These are phyloP conservation scores for Neocallimastix lanati DNA, from an alignment of 192 early-diverging fungal genomes.

Conservation along the genomic window DNA sequence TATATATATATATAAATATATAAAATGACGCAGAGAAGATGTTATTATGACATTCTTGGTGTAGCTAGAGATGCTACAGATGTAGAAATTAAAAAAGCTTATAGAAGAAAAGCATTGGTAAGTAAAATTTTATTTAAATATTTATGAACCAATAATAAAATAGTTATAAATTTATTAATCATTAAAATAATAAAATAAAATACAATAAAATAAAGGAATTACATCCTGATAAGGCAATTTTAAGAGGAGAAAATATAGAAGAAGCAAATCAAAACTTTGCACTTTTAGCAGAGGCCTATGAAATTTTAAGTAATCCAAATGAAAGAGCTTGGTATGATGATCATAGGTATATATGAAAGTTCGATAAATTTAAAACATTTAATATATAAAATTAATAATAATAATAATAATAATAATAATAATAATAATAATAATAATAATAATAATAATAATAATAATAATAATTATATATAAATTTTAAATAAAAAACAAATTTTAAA, in stretches of 20 bases:
- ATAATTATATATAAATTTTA: too few relatives aligned
- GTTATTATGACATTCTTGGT: constrained; percentile 79
- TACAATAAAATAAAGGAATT: neutral
- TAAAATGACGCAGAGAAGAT: constrained; percentile 34
- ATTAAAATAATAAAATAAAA: too few relatives aligned
- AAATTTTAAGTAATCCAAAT: constrained; percentile 76
- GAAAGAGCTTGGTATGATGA: constrained; percentile 74
- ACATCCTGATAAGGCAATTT: constrained; percentile 2
- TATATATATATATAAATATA: too few relatives aligned
- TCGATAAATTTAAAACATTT: too few relatives aligned
- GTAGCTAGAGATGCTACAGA: constrained; percentile 52
- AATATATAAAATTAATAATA: too few relatives aligned
- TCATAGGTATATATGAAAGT: neutral
- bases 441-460: too few relatives aligned
- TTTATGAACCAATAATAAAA: too few relatives aligned
- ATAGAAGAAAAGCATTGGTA: constrained; percentile 49
- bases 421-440: too few relatives aligned
- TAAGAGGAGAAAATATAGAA: constrained; percentile 18
- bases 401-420: too few relatives aligned
- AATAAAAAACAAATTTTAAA: too few relatives aligned
- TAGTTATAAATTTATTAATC: too few relatives aligned
- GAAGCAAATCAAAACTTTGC: constrained; percentile 79
- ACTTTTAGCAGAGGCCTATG: constrained; percentile 80
- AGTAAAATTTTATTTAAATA: constrained; percentile 34
- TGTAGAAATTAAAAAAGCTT: constrained; percentile 77